Base-by-base conservation (phyloP, 768 basidiomycete genomes). In the Mrakia gelida region DNA sequence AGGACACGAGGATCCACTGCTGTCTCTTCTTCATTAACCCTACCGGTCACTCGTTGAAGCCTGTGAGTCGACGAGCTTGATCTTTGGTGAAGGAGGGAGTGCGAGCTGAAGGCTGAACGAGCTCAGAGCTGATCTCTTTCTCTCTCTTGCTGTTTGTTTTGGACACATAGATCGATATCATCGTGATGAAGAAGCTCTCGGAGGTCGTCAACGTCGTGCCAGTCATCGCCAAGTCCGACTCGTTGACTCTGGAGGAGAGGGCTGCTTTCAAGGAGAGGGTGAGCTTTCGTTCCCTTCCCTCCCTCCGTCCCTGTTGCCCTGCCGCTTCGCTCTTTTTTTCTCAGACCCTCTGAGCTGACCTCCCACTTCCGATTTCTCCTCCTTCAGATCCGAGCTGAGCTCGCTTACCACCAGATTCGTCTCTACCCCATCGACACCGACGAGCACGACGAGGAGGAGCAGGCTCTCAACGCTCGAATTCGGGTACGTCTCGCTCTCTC, bases 201-300 rank as follows among this genome's bases (percentile, higher is more conserved):
- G 97, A 98, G 84, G 96, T 98, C 62, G 97, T 98, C 85, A 99
- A 99, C 82, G 96, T 99, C 73, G 95, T 99, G 11, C 96, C 96
- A n/a, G 92, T 99, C 79, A 98, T 99, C 82, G 96, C 97, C 81
- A 99, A 99, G 88, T 89, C 92, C 43, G 96, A 99, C 85, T 91
- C 90, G 80, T 88, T 99, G 87, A 98, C 95, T 2, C 84, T 93
- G 77, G 95, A 97, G 80, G 96, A 99, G 88, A 87, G 94, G 81
- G 92, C 91, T 76, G 87, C 88, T 65, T 99, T 99, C 89, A 99
- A 99, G 89, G 87, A 89, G 82, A 92, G 94, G 88, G 94, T 93
- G 45, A 26, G 87, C 82, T 32, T 49, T 68, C 45, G 62, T 34
- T 52, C 34, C 10, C 56, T 45, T 26, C 26, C 23, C 73, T 3